Evolutionary conservation across 345 rosid genomes (phyloP).

Genomic region (Trapa incisa): DNA sequence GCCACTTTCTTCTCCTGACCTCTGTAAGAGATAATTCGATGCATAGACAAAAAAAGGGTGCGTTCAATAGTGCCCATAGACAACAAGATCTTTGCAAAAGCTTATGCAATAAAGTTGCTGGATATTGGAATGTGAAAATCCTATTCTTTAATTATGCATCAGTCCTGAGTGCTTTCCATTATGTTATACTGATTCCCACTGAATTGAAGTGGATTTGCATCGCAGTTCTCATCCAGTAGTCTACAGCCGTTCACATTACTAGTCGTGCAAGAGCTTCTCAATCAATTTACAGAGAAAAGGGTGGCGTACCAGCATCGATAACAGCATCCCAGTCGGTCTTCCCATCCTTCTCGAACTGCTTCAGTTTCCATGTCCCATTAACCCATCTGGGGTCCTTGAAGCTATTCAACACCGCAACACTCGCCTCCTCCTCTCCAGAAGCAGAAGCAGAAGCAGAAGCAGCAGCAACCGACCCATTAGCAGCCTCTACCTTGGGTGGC

Average conservation of each 20-base stretch:
- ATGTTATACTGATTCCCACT: too few relatives aligned
- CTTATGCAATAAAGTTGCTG: background rate
- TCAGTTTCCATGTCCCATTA: slow-evolving; percentile 90
- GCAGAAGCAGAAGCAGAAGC: slow-evolving; percentile 13
- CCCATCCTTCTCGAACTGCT: slow-evolving; percentile 51
- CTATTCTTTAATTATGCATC: too few relatives aligned
- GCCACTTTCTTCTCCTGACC: slow-evolving; percentile 90
- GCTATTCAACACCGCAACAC: slow-evolving; percentile 18
- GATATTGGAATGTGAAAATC: too few relatives aligned
- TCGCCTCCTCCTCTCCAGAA: slow-evolving; percentile 21
- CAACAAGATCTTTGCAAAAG: background rate
- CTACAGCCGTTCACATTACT: too few relatives aligned
- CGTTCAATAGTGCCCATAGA: background rate
- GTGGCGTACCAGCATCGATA: slow-evolving; percentile 71
- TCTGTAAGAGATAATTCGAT: slow-evolving; percentile 27
- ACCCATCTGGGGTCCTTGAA: slow-evolving; percentile 68
- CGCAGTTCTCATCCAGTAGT: background rate
- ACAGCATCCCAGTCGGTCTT: slow-evolving; percentile 78
- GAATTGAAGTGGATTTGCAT: background rate
- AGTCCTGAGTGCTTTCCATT: too few relatives aligned
- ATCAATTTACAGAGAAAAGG: background rate
- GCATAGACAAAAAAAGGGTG: background rate
- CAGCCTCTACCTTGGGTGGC: slow-evolving; percentile 11
- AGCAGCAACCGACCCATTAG: slow-evolving; percentile 11
- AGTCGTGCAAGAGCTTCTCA: background rate